phyloP scores from a whole-genome alignment of 1,284 basidiomycete species.

The Takashimella koratensis region DNA sequence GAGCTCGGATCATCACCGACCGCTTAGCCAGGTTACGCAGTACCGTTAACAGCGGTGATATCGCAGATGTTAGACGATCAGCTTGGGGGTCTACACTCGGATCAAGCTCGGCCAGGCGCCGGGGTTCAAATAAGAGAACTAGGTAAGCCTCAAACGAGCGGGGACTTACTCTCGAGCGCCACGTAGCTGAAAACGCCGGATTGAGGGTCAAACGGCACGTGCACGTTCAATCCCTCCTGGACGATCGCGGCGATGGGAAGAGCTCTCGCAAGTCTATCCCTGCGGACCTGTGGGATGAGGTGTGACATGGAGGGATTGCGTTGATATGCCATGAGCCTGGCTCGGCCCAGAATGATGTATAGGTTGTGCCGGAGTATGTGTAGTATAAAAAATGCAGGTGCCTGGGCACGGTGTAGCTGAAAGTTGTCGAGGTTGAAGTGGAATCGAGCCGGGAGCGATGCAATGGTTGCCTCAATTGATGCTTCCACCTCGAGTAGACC shows the following conservation, averaged over 20 bases:
- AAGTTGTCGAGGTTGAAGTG: conserved; percentile 5
- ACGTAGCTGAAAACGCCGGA: conserved; percentile 13
- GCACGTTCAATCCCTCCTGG: conserved; percentile 7
- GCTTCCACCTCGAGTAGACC: background rate
- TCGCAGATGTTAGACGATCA: background rate
- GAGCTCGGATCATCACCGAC: conserved; percentile 1
- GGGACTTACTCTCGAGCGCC: conserved; percentile 14
- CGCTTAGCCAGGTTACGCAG: conserved; percentile 4
- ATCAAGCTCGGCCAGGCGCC: conserved; percentile 8
- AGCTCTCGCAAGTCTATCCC: conserved; percentile 12
- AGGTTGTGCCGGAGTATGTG: conserved; percentile 19
- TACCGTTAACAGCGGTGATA: conserved; percentile 4
- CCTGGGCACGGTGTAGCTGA: conserved; percentile 1
- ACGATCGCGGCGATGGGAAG: conserved; percentile 10
- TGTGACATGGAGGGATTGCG: conserved; percentile 4
- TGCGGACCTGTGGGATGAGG: background rate
- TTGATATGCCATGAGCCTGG: conserved; percentile 7
- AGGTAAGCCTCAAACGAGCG: background rate
- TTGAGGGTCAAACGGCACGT: conserved; percentile 8
- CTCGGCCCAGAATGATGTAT: conserved; percentile 14
- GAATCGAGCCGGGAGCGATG: conserved; percentile 3
- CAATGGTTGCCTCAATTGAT: background rate
- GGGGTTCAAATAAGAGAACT: conserved; percentile 17
- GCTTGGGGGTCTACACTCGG: conserved; percentile 6
- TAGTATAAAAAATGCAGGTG: conserved; percentile 3